These are phyloP conservation scores for Avena eriantha DNA, from an alignment of 176 grass and related monocot genomes.

Conservation along the genomic window DNA sequence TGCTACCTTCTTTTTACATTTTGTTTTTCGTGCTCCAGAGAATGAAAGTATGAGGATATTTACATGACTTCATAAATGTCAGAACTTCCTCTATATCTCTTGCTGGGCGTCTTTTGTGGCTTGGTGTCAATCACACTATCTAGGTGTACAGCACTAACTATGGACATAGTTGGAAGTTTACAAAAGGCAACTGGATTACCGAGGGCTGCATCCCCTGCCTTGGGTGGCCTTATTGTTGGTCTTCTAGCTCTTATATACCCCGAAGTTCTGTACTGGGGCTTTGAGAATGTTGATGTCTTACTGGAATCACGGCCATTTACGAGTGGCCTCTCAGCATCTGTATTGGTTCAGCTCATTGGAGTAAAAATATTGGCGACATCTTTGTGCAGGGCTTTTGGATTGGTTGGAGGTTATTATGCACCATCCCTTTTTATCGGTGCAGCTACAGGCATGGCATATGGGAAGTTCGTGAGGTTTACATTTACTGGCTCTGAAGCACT, in stretches of 20 bases:
- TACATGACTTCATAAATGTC: constrained; percentile 74
- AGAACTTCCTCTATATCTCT: constrained; percentile 97
- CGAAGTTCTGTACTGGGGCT: constrained; percentile 93
- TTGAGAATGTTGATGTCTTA: constrained; percentile 92
- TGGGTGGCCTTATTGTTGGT: constrained; percentile 85
- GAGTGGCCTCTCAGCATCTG: constrained; percentile 60
- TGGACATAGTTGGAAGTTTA: constrained; percentile 59
- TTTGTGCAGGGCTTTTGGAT: constrained; percentile 81
- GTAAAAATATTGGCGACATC: constrained; percentile 86
- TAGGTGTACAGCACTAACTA: constrained; percentile 70
- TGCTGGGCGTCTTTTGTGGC: constrained; percentile 87
- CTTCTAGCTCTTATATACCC: constrained; percentile 88
- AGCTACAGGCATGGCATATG: constrained; percentile 96
- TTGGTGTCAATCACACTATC: constrained; percentile 77
- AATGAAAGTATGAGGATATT: constrained; percentile 67
- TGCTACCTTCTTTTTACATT: constrained; percentile 49
- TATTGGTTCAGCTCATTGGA: constrained; percentile 86
- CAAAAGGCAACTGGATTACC: constrained; percentile 68
- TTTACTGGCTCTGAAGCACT: constrained; percentile 66
- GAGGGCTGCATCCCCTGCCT: constrained; percentile 70
- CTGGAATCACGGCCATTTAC: constrained; percentile 89
- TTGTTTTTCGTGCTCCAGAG: constrained; percentile 61
- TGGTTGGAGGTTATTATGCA: constrained; percentile 95
- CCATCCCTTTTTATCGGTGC: constrained; percentile 97
- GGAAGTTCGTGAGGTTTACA: constrained; percentile 71